These are phyloP conservation scores for Kwoniella europaea DNA, from an alignment of 768 basidiomycete genomes.

Conservation along the genomic window DNA sequence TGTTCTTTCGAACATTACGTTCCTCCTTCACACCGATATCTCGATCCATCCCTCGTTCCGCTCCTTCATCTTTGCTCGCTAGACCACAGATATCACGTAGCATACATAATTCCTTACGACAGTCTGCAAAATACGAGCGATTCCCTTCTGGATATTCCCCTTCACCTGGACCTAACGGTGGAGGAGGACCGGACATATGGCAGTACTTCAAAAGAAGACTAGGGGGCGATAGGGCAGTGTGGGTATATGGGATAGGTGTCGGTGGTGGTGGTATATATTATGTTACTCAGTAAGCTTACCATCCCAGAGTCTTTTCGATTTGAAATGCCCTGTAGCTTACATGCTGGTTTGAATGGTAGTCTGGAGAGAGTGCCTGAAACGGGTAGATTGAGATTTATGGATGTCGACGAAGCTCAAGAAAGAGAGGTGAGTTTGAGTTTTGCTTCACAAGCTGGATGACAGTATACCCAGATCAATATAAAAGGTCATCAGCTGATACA, in stretches of 20 bases:
- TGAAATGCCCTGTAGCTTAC: not conserved
- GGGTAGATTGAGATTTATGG: conserved; percentile 87
- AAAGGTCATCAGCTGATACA: conserved; percentile 32
- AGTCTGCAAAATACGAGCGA: conserved; percentile 45
- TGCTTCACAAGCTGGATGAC: conserved; percentile 57
- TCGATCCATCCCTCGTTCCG: conserved; percentile 1
- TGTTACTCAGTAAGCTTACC: conserved; percentile 48
- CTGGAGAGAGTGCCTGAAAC: conserved; percentile 85
- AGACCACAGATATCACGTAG: conserved; percentile 1
- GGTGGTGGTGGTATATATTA: conserved; percentile 52
- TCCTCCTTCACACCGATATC: not conserved
- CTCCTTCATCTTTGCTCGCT: not conserved
- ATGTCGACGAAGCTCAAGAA: conserved; percentile 68
- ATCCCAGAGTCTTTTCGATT: not conserved
- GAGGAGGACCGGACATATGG: conserved; percentile 30
- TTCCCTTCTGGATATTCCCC: conserved; percentile 31
- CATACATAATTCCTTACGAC: conserved; percentile 9
- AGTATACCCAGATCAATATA: conserved; percentile 36
- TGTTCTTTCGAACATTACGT: conserved; percentile 10
- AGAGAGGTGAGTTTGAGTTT: conserved; percentile 60
- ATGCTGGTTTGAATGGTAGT: conserved; percentile 59
- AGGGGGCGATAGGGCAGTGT: conserved; percentile 53
- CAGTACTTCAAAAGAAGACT: conserved; percentile 38
- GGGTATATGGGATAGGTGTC: conserved; percentile 47
- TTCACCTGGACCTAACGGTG: conserved; percentile 22